Conservation (phyloP, 1,139 yeast genomes). For the Kodamaea arcana region DNA sequence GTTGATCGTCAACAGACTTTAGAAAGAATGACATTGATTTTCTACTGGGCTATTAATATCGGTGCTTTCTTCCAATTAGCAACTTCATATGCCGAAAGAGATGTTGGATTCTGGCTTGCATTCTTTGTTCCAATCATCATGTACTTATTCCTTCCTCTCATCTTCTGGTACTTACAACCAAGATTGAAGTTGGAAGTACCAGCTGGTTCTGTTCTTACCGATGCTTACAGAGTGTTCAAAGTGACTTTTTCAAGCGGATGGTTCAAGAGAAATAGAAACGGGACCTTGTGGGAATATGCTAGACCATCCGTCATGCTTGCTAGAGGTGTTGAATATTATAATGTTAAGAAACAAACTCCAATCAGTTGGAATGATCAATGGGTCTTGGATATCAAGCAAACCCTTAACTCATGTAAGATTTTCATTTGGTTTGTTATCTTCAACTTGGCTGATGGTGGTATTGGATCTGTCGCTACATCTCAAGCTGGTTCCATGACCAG, state of each 20-base stretch:
- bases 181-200: constrained; percentile 36
- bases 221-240: constrained; percentile 36
- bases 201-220: constrained; percentile 47
- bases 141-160: constrained; percentile 46
- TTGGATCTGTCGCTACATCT: constrained; percentile 58
- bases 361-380: constrained; percentile 52
- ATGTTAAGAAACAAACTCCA: constrained; percentile 24
- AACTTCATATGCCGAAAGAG: constrained; percentile 67
- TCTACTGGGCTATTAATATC: constrained; percentile 76
- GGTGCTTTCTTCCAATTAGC: constrained; percentile 79
- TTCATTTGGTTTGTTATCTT: constrained; percentile 61
- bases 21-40: constrained; percentile 70
- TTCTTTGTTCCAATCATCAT: constrained; percentile 55
- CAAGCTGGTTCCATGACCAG: constrained; percentile 66
- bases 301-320: constrained; percentile 46
- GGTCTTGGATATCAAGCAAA: constrained; percentile 57
- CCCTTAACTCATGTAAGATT: constrained; percentile 57
- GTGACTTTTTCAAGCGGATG: constrained; percentile 40
- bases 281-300: constrained; percentile 53
- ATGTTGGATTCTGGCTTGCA: constrained; percentile 76
- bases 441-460: constrained; percentile 63
- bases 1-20: constrained; percentile 68
- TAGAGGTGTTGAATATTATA: constrained; percentile 36
- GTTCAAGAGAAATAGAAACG: constrained; percentile 30
- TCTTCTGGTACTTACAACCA: constrained; percentile 36